Base-by-base conservation (phyloP, 306 rosid genomes). In the Pterocarpus santalinus region DNA sequence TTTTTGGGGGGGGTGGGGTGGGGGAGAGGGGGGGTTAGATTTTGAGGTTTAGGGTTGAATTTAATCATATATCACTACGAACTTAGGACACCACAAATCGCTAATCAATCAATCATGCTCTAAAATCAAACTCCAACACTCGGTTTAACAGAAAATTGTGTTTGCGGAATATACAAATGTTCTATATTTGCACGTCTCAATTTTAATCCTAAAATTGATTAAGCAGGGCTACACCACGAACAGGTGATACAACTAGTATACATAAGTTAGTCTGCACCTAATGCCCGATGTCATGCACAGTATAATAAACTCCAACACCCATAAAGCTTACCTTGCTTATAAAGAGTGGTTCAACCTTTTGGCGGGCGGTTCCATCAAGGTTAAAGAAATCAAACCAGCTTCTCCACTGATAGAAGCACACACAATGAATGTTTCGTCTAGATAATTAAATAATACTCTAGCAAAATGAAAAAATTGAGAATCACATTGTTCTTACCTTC, bases 321-420 rank as follows among this genome's bases (percentile, higher is more conserved):
- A 60, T 56, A 30, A 72, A 35, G 44, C 76, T 84, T 79, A 95
- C 99, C 98, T 95, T 95, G 88, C 99, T 95, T 60, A 93, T 82
- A 86, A 88, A 89, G 80, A 93, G 95, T 28, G 99, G 98, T 85
- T 95, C 92, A 8, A 95, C 94, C 85, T 93, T 95, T 81, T 84
- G 90, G 30, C 96, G 94, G 67, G 46, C 7, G 38, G 86, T 88
- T 39, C 90, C 96, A 63, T 90, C 97, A 49, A 95, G 89, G 84
- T 93, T 95, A 84, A 90, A 78, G 73, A 93, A 93, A 80, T 91
- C 97, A 70, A 3, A 83, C 95, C 95, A 88, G 71, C 91, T 89
- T 77, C 90, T 88, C 97, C 99, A 91, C 99, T 93, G 89, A 85
- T 49, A 81, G 57, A 67, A 64, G 36, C 74, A 80, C 47, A 83